Base-by-base conservation (phyloP, 108 stramenopile genomes). In the Nitzschia inconspicua region DNA sequence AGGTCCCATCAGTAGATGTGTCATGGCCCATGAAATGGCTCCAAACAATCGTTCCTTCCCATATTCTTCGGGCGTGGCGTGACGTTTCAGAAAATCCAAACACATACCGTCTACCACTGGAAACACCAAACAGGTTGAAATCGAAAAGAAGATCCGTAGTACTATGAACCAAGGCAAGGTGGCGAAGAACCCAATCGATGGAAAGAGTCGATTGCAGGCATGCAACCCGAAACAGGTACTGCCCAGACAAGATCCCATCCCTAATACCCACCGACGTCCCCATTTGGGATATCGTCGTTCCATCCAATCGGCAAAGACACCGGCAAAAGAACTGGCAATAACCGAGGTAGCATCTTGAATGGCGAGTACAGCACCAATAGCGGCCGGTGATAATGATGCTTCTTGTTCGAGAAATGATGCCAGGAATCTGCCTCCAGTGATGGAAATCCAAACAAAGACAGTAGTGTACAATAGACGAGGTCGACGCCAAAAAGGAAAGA, bases 31-130 rank as follows among this genome's bases (percentile, higher is more conserved):
- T 20, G 44, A 66, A 39, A 81, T 35, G 16, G 82, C 87, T 26
- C 87, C 87, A 43, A 64, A 75, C 51, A 83, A 44, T 31, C 85
- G 64, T 60, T 86, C 85, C 46, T 58, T 68, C 3, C 85, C 85
- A 70, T 76, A 86, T 42, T 75, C 71, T 3, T 63, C 25, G 13
- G 68, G 39, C 8, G 67, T 19, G 4, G 0, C 6, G 16, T 60
- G 30, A n/a, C 58, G 16, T 19, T 73, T 42, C 0, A 86, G 53
- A 61, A 75, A 78, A 0, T 77, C 72, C 44, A 86, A 35, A 25
- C 72, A 54, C n/a, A 86, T 52, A 19, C 79, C 82, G 49, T 86
- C 80, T 54, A 83, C 25, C 1, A 78, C 70, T 11, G 79, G 79
- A 34, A 74, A 68, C 7, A 76, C 53, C 7, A 78, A 30, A 9